A percentile compares a stretch with the other conserved stretches of the same genome.
Evolutionary conservation across 768 basidiomycete genomes (phyloP).

Genomic region (Auriscalpium orientale): DNA sequence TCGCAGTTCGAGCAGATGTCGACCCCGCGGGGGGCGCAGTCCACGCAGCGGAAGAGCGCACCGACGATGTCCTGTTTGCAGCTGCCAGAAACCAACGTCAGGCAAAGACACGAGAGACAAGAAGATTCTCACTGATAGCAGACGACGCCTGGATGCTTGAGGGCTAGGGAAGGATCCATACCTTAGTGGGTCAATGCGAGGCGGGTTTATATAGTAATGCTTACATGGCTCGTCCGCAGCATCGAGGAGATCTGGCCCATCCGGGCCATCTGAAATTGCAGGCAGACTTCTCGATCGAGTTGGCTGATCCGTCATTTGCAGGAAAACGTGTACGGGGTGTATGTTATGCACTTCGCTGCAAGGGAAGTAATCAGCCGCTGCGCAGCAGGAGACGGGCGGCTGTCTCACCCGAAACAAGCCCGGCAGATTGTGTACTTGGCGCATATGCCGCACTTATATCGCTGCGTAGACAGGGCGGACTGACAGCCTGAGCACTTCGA

Average conservation of each 20-base stretch:
- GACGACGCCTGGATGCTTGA: conserved; percentile 12
- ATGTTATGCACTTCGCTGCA: conserved; percentile 82
- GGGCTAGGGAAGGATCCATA: conserved; percentile 2
- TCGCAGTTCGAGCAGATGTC: conserved; percentile 88
- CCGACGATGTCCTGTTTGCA: conserved; percentile 88
- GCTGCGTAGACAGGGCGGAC: conserved; percentile 47
- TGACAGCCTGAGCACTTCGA: conserved; percentile 79
- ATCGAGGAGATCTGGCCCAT: neutral
- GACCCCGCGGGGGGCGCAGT: conserved; percentile 44
- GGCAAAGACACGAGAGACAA: neutral
- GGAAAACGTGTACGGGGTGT: conserved; percentile 84
- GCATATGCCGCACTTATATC: conserved; percentile 85
- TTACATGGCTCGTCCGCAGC: conserved; percentile 11
- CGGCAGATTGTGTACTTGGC: conserved; percentile 73
- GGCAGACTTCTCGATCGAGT: conserved; percentile 33
- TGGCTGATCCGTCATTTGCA: conserved; percentile 65
- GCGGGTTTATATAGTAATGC: neutral
- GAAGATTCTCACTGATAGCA: conserved; percentile 11
- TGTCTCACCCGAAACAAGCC: conserved; percentile 67
- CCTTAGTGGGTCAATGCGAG: neutral
- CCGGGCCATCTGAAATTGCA: conserved; percentile 22
- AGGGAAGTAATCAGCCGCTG: conserved; percentile 1
- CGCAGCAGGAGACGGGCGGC: neutral
- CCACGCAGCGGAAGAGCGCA: conserved; percentile 87
- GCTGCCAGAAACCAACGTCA: conserved; percentile 31